Conservation (phyloP, 2,329 filamentous ascomycete genomes). For the Cephalotrichum gorgonifer region DNA sequence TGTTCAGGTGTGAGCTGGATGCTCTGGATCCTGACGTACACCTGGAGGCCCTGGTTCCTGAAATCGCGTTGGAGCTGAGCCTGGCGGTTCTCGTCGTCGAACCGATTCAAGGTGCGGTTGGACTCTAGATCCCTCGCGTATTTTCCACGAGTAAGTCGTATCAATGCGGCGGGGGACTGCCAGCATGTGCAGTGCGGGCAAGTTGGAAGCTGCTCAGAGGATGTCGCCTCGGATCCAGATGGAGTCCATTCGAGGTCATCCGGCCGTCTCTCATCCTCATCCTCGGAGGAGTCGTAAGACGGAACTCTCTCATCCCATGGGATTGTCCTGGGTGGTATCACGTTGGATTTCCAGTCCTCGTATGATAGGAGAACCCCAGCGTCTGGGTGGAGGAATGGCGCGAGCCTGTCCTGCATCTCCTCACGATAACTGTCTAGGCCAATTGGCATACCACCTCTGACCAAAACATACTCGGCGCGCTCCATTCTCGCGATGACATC, state of each 20-base stretch:
- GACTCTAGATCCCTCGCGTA: neutral
- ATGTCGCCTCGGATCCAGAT: neutral
- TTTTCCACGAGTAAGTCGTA: neutral
- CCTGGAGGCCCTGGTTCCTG: neutral
- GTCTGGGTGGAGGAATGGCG: conserved; percentile 1
- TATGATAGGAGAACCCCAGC: neutral
- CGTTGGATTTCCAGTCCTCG: conserved; percentile 4
- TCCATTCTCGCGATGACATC: conserved; percentile 1
- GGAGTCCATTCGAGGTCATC: neutral
- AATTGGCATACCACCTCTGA: neutral
- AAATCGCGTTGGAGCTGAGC: neutral
- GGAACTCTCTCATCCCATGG: neutral
- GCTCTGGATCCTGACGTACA: conserved; percentile 2
- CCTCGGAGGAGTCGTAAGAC: neutral
- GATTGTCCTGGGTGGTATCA: neutral
- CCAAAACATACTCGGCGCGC: neutral
- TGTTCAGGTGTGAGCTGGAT: neutral
- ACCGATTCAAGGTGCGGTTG: neutral
- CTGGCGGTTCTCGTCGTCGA: neutral
- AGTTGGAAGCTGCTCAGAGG: neutral
- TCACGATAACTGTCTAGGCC: neutral
- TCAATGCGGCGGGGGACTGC: neutral
- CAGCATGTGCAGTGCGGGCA: neutral
- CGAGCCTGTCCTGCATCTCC: neutral
- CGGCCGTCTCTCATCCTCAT: neutral